Base-by-base conservation (phyloP, 1,284 basidiomycete species). In the Phylloporus gajari region DNA sequence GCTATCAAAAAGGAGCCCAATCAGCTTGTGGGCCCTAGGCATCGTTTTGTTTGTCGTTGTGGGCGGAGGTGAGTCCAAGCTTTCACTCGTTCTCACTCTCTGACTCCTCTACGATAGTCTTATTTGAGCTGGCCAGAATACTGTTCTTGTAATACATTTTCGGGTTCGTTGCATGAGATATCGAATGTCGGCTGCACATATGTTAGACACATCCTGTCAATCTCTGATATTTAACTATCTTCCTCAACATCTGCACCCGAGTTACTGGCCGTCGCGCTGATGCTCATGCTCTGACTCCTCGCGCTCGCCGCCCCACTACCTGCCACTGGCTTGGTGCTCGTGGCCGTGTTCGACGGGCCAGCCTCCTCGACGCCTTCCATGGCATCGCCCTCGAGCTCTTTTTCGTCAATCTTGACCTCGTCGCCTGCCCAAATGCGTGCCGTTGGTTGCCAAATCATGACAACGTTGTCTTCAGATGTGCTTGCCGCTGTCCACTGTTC, bases 371-470 rank as follows among this genome's bases (percentile, higher is more conserved):
- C 78, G 32, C 92, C 93, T 77, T 94, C 90, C 93, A 94, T 94
- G 5, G 88, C 87, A 72, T 93, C 91, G 11, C 83, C 86, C 81
- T 96, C 94, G 66, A 96, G 85, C 79, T 95, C 94, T 76, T 89
- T 91, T 76, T 92, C 92, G 70, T 94, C 92, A 58, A 95, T 86
- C 78, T 90, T 92, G 67, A 94, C 89, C 74, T 92, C 93, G 72
- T 95, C 94, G 11, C 93, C 93, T 2, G 94, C 94, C 93, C 94
- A 95, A 46, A 96, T 90, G 9, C 93, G 91, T 88, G 93, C 93
- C 23, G 93, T 95, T 19, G 95, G 95, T 78, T 94, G 93, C 95
- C 95, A 96, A 9, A 95, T 89, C 93, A 95, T 95, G 53, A 94
- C 88, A 48, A 96, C 89, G 74, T 96, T 96, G 80, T 96, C 95